Evolutionary conservation across 441 rosid species (phyloP).

Genomic region (Biscutella auriculata): DNA sequence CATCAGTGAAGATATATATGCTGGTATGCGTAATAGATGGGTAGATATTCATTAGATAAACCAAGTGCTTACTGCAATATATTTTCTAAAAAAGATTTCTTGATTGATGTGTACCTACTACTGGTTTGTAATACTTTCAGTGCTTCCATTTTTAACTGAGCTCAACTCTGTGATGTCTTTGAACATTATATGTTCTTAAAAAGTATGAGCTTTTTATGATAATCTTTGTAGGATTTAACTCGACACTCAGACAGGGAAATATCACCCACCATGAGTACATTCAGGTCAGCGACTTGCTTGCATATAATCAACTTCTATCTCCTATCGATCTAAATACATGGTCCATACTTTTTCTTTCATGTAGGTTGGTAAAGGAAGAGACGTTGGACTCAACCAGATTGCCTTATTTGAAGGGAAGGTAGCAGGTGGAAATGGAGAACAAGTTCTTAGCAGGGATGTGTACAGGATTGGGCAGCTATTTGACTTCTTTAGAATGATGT

Average conservation of each 20-base stretch:
- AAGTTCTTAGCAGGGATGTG: conserved; percentile 90
- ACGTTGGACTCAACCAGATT: conserved; percentile 94
- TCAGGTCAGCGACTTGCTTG: conserved; percentile 46
- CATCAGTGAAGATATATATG: conserved; percentile 94
- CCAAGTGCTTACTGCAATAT: neutral
- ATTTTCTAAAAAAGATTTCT: neutral
- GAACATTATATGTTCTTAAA: neutral
- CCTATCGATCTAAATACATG: conserved; percentile 9
- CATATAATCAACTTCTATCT: conserved; percentile 3
- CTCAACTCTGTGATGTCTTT: neutral
- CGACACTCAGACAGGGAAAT: conserved; percentile 93
- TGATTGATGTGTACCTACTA: neutral
- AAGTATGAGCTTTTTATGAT: neutral
- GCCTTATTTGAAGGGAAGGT: conserved; percentile 97
- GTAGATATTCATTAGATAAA: neutral
- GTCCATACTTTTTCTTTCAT: conserved; percentile 13
- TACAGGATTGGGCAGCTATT: conserved; percentile 91
- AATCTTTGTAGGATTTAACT: conserved; percentile 66
- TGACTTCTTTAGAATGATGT: conserved; percentile 95
- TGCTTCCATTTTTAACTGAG: neutral
- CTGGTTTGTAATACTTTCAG: neutral
- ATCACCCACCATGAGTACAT: conserved; percentile 92
- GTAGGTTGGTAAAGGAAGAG: conserved; percentile 98
- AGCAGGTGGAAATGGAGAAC: conserved; percentile 98
- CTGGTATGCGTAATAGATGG: conserved; percentile 38